Evolutionary conservation across 2,329 filamentous ascomycete genomes (phyloP), one percentile per base, ranked within the genome.

Genomic region (Alternaria conjuncta): DNA sequence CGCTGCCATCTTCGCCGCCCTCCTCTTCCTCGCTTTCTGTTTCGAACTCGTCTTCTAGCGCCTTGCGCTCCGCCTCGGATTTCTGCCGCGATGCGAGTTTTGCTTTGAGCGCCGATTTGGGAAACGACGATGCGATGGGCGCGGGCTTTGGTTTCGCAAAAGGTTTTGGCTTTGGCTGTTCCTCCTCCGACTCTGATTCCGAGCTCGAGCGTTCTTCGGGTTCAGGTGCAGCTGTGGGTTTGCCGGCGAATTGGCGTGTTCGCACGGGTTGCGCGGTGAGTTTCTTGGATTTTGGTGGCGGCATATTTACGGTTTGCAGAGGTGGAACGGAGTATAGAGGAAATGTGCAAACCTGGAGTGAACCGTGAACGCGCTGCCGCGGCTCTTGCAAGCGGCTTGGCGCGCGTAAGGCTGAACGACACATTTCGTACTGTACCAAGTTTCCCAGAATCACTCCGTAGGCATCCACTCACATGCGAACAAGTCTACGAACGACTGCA

Each of bases 191-290:
- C 20, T 84, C 84, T 7, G 86, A 83, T 46, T 81, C 79, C 23
- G 80, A 81, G 57, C 68, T 74, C 6, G 80, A 82, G 18, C 60
- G 65, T 32, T 79, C 78, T 64, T 84, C 84, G 21, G 66, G 65
- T 61, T 76, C 73, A 6, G 30, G 49, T 25, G 66, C 67, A 64
- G 84, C 86, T 8, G 83, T 86, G 15, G 90, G 84, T 80, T 97
- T 98, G 69, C 96, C 95, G 15, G 95, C 91, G 62, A 94, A 90
- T 75, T 97, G 92, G 61, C 96, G 92, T 70, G 90, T 88, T 78
- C 89, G 90, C 62, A 90, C 82, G 4, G 93, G 94, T 76, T 97
- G 97, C 66, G 94, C 94, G 67, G 95, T 98, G 92, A 98, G 97
- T 75, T 92, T 92, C 79, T 92, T 94, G 3, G 72, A 43, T 50